Conservation (phyloP, 352 stramenopile genomes). For the Thalassiosira exigua region DNA sequence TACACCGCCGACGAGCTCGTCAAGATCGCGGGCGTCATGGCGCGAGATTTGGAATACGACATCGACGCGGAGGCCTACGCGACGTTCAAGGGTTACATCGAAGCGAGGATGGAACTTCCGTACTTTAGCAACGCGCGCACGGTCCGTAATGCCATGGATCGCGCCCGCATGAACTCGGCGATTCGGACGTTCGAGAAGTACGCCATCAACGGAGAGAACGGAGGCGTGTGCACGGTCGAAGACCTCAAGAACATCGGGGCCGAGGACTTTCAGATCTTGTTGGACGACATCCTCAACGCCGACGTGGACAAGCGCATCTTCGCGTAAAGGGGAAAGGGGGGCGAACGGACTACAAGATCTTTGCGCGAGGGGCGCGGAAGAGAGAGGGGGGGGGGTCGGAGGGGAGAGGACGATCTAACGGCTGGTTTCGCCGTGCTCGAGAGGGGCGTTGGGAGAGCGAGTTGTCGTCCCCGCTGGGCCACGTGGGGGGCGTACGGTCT, state of each 20-base stretch:
- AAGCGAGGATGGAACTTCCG: conserved; percentile 86
- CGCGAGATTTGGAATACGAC: conserved; percentile 84
- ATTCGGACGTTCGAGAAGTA: conserved; percentile 87
- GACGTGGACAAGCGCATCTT: conserved; percentile 84
- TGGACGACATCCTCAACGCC: conserved; percentile 84
- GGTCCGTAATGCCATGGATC: conserved; percentile 90
- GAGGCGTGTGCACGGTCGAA: conserved; percentile 68
- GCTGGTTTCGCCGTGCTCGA: too few species aligned
- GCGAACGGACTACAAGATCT: too few species aligned
- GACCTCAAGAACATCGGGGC: conserved; percentile 82
- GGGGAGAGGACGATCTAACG: too few species aligned
- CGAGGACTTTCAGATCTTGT: conserved; percentile 85
- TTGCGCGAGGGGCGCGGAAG: too few species aligned
- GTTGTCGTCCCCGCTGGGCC: too few species aligned
- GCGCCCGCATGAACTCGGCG: conserved; percentile 86
- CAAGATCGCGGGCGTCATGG: conserved; percentile 85
- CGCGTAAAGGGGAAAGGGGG: conserved; percentile 54
- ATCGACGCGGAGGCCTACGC: conserved; percentile 75
- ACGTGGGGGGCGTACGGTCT: too few species aligned
- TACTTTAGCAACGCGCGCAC: conserved; percentile 91
- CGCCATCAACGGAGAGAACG: conserved; percentile 82
- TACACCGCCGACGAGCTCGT: conserved; percentile 88
- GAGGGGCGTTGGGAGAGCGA: too few species aligned
- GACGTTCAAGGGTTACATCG: conserved; percentile 88
- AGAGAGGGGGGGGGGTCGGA: too few species aligned